phyloP scores from a whole-genome alignment of 108 stramenopile genomes.

The Nitzschia sp. region DNA sequence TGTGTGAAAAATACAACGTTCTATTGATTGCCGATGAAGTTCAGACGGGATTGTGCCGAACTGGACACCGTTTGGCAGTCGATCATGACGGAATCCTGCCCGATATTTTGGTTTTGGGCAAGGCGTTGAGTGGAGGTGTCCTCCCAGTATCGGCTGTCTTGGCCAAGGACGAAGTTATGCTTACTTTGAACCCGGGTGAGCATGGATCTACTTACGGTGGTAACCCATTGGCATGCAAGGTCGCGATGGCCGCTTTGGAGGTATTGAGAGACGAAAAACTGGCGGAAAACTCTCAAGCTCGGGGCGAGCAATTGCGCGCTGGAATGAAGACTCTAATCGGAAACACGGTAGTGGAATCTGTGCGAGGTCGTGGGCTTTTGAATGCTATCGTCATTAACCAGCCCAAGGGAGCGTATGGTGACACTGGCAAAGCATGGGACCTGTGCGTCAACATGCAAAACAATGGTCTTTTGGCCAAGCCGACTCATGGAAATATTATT shows the following conservation, averaged over 20 bases:
- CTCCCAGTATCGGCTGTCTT: conserved; percentile 97
- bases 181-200: conserved; percentile 96
- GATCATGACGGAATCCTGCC: conserved; percentile 93
- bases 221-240: conserved; percentile 98
- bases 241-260: conserved; percentile 95
- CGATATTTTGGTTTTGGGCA: conserved; percentile 95
- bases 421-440: conserved; percentile 90
- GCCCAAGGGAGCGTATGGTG: conserved; percentile 83
- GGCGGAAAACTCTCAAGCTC: conserved; percentile 75
- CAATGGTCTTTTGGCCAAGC: conserved; percentile 96
- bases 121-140: conserved; percentile 97
- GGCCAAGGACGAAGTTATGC: conserved; percentile 95
- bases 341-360: conserved; percentile 64
- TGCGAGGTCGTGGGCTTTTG: conserved; percentile 94
- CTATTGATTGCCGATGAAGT: conserved; percentile 99
- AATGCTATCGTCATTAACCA: conserved; percentile 97
- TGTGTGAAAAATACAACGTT: conserved; percentile 94
- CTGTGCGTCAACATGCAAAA: conserved; percentile 91
- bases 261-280: conserved; percentile 95
- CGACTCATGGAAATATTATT: conserved; percentile 99
- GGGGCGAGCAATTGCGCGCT: conserved; percentile 89
- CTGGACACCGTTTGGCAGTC: conserved; percentile 90
- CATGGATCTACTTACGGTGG: conserved; percentile 99
- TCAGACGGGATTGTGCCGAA: conserved; percentile 97
- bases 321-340: conserved; percentile 70